Conservation (phyloP, 2,329 filamentous ascomycete species). For the Xylariales sp. region DNA sequence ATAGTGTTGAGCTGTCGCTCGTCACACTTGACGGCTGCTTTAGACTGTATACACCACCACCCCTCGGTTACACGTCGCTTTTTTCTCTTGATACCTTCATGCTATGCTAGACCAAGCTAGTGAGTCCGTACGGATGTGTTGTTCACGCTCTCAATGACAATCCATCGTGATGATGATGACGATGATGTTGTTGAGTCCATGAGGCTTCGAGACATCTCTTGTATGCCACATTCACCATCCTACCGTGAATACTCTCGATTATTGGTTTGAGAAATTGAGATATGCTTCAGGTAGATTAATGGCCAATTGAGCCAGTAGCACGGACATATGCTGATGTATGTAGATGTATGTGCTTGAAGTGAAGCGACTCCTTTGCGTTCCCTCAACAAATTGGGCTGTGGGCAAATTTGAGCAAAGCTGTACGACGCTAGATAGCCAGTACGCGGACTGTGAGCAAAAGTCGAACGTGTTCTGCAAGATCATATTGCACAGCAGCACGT, state of each 20-base stretch:
- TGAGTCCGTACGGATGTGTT: constrained; percentile 27
- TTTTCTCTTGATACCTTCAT: constrained; percentile 11
- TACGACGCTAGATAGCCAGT: constrained; percentile 7
- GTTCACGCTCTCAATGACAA: constrained; percentile 23
- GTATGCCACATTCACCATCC: constrained; percentile 20
- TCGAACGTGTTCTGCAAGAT: constrained; percentile 34
- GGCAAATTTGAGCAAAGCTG: constrained; percentile 15
- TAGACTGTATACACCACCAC: constrained; percentile 22
- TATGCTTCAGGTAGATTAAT: constrained; percentile 18
- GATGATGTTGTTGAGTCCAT: constrained; percentile 12
- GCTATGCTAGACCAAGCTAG: constrained; percentile 5
- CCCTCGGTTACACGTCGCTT: constrained; percentile 29
- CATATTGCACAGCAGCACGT: constrained; percentile 32
- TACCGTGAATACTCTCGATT: neutral
- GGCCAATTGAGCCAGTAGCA: constrained; percentile 21
- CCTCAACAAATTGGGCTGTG: constrained; percentile 3
- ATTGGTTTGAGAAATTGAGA: constrained; percentile 18
- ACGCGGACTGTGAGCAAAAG: constrained; percentile 14
- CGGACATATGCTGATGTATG: constrained; percentile 12
- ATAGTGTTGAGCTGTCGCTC: constrained; percentile 22
- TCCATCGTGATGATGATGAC: constrained; percentile 15
- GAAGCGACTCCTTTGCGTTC: constrained; percentile 27
- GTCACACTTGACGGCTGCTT: constrained; percentile 24
- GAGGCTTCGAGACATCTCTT: constrained; percentile 17
- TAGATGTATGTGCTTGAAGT: constrained; percentile 14